phyloP scores from a whole-genome alignment of 225 moss, liverwort and hornwort species.

The Thuidium tamariscinum region DNA sequence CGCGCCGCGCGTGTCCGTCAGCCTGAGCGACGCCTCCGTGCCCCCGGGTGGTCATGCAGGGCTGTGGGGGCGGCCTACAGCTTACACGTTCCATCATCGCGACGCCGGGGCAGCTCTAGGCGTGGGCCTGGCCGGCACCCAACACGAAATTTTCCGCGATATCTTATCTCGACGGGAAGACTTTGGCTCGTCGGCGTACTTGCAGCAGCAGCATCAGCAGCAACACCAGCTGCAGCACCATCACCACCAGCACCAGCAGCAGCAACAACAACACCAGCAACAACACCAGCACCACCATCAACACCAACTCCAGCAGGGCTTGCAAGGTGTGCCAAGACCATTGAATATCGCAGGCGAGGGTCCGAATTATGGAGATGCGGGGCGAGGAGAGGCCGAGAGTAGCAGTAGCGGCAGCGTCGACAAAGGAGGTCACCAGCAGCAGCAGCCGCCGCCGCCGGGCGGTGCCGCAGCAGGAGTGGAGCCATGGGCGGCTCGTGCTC shows the following conservation, averaged over 20 bases:
- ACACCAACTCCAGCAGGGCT: conserved; percentile 10
- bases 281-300: neutral
- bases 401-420: conserved; percentile 53
- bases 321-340: conserved; percentile 9
- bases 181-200: conserved; percentile 26
- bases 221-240: neutral
- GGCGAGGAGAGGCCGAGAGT: conserved; percentile 35
- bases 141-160: conserved; percentile 48
- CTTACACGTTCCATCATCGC: conserved; percentile 8
- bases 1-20: conserved; percentile 31
- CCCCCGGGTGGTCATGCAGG: conserved; percentile 49
- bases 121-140: conserved; percentile 37
- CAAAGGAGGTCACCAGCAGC: conserved; percentile 29
- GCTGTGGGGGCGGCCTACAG: conserved; percentile 66
- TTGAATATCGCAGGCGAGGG: conserved; percentile 20
- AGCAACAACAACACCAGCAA: neutral
- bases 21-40: conserved; percentile 36
- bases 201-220: conserved; percentile 19
- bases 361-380: conserved; percentile 40
- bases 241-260: neutral
- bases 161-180: conserved; percentile 42
- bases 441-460: conserved; percentile 10
- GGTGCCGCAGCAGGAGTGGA: conserved; percentile 25
- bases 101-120: conserved; percentile 34
- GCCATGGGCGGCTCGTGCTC: conserved; percentile 47